Base-by-base conservation (phyloP, 2,329 filamentous ascomycete species). In the Botrytis aclada region DNA sequence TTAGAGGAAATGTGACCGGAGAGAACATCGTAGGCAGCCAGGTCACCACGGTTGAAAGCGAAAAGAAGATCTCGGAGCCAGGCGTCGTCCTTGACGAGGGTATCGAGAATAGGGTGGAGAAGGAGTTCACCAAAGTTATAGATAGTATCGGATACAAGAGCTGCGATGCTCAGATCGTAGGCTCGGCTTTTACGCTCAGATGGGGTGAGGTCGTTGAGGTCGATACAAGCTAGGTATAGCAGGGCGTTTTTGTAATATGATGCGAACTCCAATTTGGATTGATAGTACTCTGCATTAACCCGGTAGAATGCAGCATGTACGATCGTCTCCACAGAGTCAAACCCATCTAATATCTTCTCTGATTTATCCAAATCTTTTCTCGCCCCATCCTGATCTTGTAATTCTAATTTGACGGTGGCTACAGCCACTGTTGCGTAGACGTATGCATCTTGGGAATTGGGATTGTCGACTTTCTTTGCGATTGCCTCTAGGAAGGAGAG, bases 81-180 rank as follows among this genome's bases (percentile, higher is more conserved):
- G 69, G 90, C 86, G 81, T 97, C 89, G 60, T 91, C 88, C 37
- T 92, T 90, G 78, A 91, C 89, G 37, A 99, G 89, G 32, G 92
- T 91, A 81, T 97, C 93, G 76, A 99, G 90, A 80, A 99, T 97
- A 5, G 96, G 96, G 82, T 99, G 96, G 77, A 99, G 89, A 45
- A 99, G 89, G n/a, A 99, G 91, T 86, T 99, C 96, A 82, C 96
- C 96, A 79, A 99, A 99, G 86, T 99, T 99, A 89, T 99, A 98
- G 85, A 98, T 99, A 79, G 90, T 93, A 80, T 95, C 93, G 69
- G 95, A 98, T 56, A 98, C 93, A 14, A 99, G 88, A 16, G 96
- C 96, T 41, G 96, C 94, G 71, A 98, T 91, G 80, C 93, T 93
- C 75, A 99, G 90, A 82, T 98, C 94, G 84, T 97, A 97, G 62